Conservation (phyloP, 352 stramenopile species). For the Plasmopara muralis region DNA sequence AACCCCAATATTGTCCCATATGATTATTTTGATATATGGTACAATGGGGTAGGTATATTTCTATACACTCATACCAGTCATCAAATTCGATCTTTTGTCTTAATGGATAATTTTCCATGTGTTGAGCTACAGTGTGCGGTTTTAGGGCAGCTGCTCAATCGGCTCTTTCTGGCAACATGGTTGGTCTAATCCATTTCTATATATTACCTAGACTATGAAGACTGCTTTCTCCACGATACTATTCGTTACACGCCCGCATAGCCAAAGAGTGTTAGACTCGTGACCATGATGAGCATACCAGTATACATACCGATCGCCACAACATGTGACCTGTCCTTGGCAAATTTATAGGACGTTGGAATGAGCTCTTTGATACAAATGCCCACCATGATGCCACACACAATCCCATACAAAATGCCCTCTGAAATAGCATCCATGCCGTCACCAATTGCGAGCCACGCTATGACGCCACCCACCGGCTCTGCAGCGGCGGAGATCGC, state of each 20-base stretch:
- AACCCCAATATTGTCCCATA: no score
- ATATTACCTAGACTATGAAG: no score
- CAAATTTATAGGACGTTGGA: slow-evolving; percentile 87
- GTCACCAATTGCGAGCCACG: slow-evolving; percentile 78
- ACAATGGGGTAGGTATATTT: no score
- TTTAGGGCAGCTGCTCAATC: no score
- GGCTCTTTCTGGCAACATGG: no score
- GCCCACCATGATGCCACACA: slow-evolving; percentile 92
- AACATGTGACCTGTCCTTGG: slow-evolving; percentile 64
- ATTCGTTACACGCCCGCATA: slow-evolving; percentile 43
- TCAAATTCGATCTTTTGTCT: no score
- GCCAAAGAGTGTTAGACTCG: slow-evolving; percentile 83
- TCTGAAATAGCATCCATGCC: slow-evolving; percentile 34
- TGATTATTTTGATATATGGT: no score
- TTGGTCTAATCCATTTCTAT: no score
- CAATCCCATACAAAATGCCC: slow-evolving; percentile 87
- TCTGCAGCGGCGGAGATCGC: slow-evolving; percentile 85
- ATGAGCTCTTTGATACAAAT: slow-evolving; percentile 89
- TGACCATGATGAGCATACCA: slow-evolving; percentile 85
- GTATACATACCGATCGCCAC: slow-evolving; percentile 70
- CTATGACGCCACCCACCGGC: slow-evolving; percentile 82
- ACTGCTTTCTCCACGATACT: no score
- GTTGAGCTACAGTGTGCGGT: no score
- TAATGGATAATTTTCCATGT: no score
- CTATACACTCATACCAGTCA: no score